Evolutionary conservation across 1,284 basidiomycete species (phyloP).

Genomic region (Leccinum laetum): DNA sequence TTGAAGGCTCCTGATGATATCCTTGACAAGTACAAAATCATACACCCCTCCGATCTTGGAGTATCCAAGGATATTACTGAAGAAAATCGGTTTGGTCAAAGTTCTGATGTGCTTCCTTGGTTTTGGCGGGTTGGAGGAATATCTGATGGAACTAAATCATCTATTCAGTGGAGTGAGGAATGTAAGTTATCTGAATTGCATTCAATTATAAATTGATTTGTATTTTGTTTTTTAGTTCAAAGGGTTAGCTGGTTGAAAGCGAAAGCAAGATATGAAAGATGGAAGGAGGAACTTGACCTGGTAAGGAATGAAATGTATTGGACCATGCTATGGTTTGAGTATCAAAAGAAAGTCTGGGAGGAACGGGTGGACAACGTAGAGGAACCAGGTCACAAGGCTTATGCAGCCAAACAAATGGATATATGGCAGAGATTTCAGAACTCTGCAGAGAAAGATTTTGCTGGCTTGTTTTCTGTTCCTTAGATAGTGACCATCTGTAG

Average conservation of each 20-base stretch:
- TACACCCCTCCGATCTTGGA: constrained; percentile 3
- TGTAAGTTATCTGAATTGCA: constrained; percentile 5
- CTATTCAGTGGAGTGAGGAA: constrained; percentile 8
- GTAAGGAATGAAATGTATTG: constrained; percentile 18
- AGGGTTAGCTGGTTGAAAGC: constrained; percentile 15
- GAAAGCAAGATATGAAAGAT: constrained; percentile 6
- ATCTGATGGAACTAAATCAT: neutral
- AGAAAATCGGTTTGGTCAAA: constrained; percentile 12
- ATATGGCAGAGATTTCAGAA: neutral
- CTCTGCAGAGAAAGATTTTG: neutral
- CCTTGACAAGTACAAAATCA: constrained; percentile 1
- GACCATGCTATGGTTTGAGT: constrained; percentile 10
- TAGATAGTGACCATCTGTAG: no score
- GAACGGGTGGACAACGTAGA: neutral
- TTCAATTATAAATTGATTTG: neutral
- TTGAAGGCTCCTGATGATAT: neutral
- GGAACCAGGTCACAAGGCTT: neutral
- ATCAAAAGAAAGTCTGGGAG: constrained; percentile 7
- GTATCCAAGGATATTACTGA: constrained; percentile 15
- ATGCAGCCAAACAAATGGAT: neutral
- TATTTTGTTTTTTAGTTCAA: constrained; percentile 7
- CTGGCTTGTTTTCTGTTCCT: no score
- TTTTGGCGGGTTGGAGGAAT: constrained; percentile 6
- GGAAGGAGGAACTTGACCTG: constrained; percentile 12
- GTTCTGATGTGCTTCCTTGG: constrained; percentile 13